Evolutionary conservation across 805 yeast species (phyloP).

Genomic region (Cyberlindnera mrakii): DNA sequence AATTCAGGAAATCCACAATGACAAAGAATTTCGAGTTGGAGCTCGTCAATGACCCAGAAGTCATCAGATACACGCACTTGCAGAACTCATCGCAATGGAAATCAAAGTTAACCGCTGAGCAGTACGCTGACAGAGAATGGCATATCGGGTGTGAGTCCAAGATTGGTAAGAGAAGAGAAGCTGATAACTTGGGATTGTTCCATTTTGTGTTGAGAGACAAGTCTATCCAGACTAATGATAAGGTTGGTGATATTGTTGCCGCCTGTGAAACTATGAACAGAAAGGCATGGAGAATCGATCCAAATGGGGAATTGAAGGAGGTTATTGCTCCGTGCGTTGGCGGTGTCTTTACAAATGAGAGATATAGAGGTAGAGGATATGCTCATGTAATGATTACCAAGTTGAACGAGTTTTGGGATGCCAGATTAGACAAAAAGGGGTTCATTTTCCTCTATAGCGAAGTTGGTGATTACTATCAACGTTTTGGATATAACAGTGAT

Average conservation of each 20-base stretch:
- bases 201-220: constrained; percentile 29
- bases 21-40: constrained; percentile 12
- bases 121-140: constrained; percentile 33
- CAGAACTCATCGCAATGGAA: constrained; percentile 31
- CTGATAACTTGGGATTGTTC: constrained; percentile 26
- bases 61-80: constrained; percentile 30
- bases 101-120: constrained; percentile 26
- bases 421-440: constrained; percentile 25
- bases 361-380: constrained; percentile 49
- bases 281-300: constrained; percentile 26
- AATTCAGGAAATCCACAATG: neutral
- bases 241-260: constrained; percentile 29
- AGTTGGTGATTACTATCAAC: constrained; percentile 59
- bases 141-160: constrained; percentile 24
- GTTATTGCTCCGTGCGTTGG: constrained; percentile 42
- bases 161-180: constrained; percentile 18
- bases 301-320: constrained; percentile 24
- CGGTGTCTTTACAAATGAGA: constrained; percentile 48
- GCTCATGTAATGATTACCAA: constrained; percentile 41
- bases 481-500: constrained; percentile 50
- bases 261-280: constrained; percentile 36
- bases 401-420: constrained; percentile 30
- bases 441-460: constrained; percentile 60
- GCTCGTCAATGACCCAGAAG: constrained; percentile 24
- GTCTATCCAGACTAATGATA: constrained; percentile 13